Conservation (phyloP, 345 rosid species). For the Lepidium didymum region DNA sequence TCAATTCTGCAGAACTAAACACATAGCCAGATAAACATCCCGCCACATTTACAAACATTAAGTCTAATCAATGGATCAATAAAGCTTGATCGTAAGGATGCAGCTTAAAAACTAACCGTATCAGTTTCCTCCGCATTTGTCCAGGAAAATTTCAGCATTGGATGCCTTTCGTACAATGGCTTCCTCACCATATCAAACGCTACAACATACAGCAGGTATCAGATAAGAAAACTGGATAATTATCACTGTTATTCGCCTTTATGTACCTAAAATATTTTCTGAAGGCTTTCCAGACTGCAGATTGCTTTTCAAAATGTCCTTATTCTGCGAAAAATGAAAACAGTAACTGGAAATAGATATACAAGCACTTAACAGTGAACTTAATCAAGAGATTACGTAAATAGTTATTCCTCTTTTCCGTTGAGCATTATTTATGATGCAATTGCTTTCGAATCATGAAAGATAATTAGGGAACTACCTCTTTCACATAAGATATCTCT, state of each 20-base stretch:
- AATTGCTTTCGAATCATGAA: conserved; percentile 6
- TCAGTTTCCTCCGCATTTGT: conserved; percentile 77
- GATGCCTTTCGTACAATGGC: conserved; percentile 93
- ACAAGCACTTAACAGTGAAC: neutral
- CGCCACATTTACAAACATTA: conserved; percentile 8
- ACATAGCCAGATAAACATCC: neutral
- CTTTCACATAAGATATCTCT: conserved; percentile 72
- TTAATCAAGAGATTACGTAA: neutral
- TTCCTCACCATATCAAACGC: conserved; percentile 82
- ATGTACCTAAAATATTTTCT: conserved; percentile 64
- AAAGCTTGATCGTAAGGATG: neutral
- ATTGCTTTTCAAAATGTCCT: conserved; percentile 48
- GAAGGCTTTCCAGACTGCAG: conserved; percentile 60
- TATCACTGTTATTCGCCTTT: neutral
- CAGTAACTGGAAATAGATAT: neutral
- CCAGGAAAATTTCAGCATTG: conserved; percentile 90
- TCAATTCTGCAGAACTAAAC: neutral
- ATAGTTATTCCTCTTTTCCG: neutral
- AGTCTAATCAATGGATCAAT: neutral
- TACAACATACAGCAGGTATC: conserved; percentile 33
- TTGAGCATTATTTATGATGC: neutral
- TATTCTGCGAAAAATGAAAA: conserved; percentile 43
- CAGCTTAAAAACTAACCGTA: conserved; percentile 46
- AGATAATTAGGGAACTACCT: conserved; percentile 39
- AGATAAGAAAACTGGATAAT: conserved; percentile 16